Evolutionary conservation across 2,329 filamentous ascomycete species (phyloP), one percentile per base, ranked within the genome.

Genomic region (Aspergillus unguis): DNA sequence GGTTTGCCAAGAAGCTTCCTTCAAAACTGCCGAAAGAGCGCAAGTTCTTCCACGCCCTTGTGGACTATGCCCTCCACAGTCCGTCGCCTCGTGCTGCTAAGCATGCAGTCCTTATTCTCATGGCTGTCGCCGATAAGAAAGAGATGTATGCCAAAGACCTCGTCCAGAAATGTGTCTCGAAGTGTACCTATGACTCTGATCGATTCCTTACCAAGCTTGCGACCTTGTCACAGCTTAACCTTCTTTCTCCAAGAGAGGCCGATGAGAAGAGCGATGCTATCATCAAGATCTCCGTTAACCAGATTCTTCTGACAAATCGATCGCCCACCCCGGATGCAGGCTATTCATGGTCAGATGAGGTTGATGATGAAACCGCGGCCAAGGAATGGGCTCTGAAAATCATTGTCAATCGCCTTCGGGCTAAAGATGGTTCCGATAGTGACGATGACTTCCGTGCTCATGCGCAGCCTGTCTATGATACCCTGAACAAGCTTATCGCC

Each of bases 51-150:
- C 85, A 94, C 64, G 86, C 90, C 1, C 80, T 99, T 68, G 84
- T 87, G 55, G 86, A 83, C 62, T 97, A 94, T 69, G 89, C 92
- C 1, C 79, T 92, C 23, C 88, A 89, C 64, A 92, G 92, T 25
- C 82, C 82, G 26, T 92, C 92, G 2, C 82, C 89, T 8, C 86
- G 86, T 66, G 88, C 90, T 6, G 90, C 92, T 25, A 99, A 99
- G 71, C 91, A 97, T 73, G 94, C 94, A 0, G 85, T 97, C 44
- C 92, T 90, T 28, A 91, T 99, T 58, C 79, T 99, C 49, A 84
- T 96, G 71, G 85, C 88, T 33, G 86, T 85, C 7, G 78, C 85
- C 25, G 85, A 92, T 46, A 84, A 84, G 61, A 94, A 90, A 69
- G 87, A 92, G 65, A 87, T 95, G 75, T 88, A 90, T 54, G 89